These are phyloP conservation scores for Guillardia theta DNA, from an alignment of 78 protist genomes.

Conservation along the genomic window DNA sequence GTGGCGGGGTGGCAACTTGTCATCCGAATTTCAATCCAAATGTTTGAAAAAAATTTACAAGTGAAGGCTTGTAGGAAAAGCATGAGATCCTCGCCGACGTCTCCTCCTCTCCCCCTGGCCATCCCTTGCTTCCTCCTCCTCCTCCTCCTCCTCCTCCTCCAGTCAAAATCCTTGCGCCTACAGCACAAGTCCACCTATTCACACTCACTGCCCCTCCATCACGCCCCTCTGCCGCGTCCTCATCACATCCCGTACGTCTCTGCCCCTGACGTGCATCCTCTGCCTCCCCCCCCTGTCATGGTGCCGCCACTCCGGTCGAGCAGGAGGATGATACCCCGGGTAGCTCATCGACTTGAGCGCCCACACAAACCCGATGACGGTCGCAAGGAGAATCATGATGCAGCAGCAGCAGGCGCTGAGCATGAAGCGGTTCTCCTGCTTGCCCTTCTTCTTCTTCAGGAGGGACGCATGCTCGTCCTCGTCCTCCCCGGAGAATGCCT, in stretches of 20 bases:
- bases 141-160: background rate
- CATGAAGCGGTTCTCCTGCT: background rate
- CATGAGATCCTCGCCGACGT: background rate
- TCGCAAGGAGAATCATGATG: background rate
- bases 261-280: background rate
- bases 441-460: background rate
- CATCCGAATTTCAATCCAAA: too few species aligned
- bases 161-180: background rate
- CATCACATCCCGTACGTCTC: background rate
- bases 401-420: constrained; percentile 12
- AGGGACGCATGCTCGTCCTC: background rate
- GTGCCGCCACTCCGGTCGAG: too few species aligned
- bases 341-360: too few species aligned
- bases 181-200: background rate
- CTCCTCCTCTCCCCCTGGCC: background rate
- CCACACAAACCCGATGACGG: background rate
- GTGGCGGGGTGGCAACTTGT: too few species aligned
- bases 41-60: too few species aligned
- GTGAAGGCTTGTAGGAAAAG: too few species aligned
- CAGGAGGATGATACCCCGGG: too few species aligned
- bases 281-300: background rate
- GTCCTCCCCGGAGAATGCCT: background rate
- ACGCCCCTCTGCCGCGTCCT: background rate
- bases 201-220: background rate
- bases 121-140: background rate